phyloP scores from a whole-genome alignment of 495 filamentous ascomycete species.

The Aspergillus sclerotiicarbonarius region DNA sequence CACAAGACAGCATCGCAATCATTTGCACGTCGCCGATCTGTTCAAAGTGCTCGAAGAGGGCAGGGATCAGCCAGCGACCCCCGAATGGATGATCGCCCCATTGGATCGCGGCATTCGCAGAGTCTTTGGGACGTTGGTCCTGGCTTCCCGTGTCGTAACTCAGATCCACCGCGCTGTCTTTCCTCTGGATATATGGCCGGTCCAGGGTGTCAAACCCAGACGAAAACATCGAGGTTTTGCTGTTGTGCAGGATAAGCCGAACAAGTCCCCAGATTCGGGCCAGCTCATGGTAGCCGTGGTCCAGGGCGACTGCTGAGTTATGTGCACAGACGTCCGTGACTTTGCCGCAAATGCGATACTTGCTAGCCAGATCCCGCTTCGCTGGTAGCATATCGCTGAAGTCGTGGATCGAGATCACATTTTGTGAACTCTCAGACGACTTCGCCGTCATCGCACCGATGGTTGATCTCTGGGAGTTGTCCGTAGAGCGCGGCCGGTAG shows the following conservation, averaged over 20 bases:
- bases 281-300: conserved; percentile 68
- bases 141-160: conserved; percentile 26
- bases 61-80: conserved; percentile 64
- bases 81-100: conserved; percentile 86
- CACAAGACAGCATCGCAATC: conserved; percentile 91
- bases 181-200: conserved; percentile 31
- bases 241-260: conserved; percentile 70
- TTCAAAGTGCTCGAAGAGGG: conserved; percentile 73
- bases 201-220: conserved; percentile 55
- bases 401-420: conserved; percentile 68
- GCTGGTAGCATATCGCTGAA: conserved; percentile 67
- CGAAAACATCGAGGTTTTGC: conserved; percentile 54
- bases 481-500: conserved; percentile 47
- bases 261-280: conserved; percentile 84
- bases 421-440: conserved; percentile 42
- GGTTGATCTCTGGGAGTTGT: conserved; percentile 56
- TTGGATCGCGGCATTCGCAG: conserved; percentile 60
- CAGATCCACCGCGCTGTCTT: conserved; percentile 36
- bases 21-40: conserved; percentile 81
- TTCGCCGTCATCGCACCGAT: conserved; percentile 39
- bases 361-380: conserved; percentile 68
- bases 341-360: conserved; percentile 82
- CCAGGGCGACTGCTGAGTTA: conserved; percentile 75
- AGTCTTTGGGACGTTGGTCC: conserved; percentile 9
- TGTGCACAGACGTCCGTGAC: conserved; percentile 75